Percentiles rank a stretch among this genome's conserved stretches.
Conservation (phyloP, 2,329 filamentous ascomycete genomes). For the Venturia asperata region DNA sequence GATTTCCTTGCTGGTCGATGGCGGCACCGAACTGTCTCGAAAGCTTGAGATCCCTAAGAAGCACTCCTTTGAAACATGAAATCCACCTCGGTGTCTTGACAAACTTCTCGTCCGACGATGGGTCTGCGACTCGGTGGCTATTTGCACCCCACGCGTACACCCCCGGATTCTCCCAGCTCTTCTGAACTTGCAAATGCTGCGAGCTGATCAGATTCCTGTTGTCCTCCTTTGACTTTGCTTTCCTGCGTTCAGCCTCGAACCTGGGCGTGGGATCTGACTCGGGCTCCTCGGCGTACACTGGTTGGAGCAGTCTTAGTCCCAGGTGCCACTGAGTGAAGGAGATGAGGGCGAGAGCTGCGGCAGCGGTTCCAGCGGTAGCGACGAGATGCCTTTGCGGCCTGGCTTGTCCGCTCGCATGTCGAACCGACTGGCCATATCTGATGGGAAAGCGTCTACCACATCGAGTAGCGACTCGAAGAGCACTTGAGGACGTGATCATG, state of each 20-base stretch:
- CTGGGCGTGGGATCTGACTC: slow-evolving; percentile 49
- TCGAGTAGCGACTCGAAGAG: background rate
- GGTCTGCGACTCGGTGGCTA: slow-evolving; percentile 73
- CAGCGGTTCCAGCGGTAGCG: background rate
- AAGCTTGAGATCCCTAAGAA: slow-evolving; percentile 82
- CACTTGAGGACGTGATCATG: background rate
- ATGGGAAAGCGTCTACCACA: background rate
- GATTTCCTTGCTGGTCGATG: slow-evolving; percentile 76
- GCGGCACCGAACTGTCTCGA: slow-evolving; percentile 77
- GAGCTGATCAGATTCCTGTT: slow-evolving; percentile 70
- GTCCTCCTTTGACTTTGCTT: slow-evolving; percentile 56
- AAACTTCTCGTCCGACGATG: slow-evolving; percentile 66
- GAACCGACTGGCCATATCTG: background rate
- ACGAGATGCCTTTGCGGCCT: background rate
- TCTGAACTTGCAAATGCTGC: slow-evolving; percentile 80
- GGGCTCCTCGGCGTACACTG: slow-evolving; percentile 44
- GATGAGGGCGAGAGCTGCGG: background rate
- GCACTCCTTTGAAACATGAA: slow-evolving; percentile 71
- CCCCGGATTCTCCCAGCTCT: slow-evolving; percentile 73
- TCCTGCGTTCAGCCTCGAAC: slow-evolving; percentile 60
- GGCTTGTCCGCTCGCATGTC: background rate
- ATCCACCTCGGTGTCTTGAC: slow-evolving; percentile 77
- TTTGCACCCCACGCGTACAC: slow-evolving; percentile 95
- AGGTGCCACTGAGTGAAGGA: slow-evolving; percentile 4
- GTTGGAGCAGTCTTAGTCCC: slow-evolving; percentile 22